These are phyloP conservation scores for Buxus sempervirens DNA, from an alignment of 164 flowering plant species.

Conservation along the genomic window DNA sequence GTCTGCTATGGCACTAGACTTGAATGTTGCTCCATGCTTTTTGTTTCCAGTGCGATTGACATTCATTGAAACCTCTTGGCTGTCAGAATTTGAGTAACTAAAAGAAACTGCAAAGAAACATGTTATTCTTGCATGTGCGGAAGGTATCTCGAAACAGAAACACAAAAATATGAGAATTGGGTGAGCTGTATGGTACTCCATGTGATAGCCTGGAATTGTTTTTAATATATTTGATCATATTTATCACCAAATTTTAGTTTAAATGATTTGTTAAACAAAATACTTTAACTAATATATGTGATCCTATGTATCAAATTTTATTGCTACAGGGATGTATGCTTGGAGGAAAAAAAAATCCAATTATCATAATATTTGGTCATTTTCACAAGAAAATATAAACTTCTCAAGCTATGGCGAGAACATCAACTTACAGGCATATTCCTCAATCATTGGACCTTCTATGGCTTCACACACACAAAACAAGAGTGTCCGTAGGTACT, in stretches of 20 bases:
- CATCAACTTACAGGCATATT: constrained; percentile 69
- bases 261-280: too few relatives aligned
- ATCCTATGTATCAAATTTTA: too few relatives aligned
- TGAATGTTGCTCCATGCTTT: constrained; percentile 75
- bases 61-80: constrained; percentile 80
- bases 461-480: constrained; percentile 80
- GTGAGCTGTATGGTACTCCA: too few relatives aligned
- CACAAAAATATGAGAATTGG: too few relatives aligned
- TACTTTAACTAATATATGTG: too few relatives aligned
- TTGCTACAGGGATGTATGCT: not conserved
- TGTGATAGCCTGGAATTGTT: too few relatives aligned
- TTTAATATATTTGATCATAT: too few relatives aligned
- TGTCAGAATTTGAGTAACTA: constrained; percentile 66
- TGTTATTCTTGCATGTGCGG: not conserved
- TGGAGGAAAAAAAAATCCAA: not conserved
- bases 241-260: too few relatives aligned
- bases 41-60: constrained; percentile 72
- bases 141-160: not conserved
- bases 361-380: not conserved
- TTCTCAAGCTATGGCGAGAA: not conserved
- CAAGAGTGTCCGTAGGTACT: constrained; percentile 79
- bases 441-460: constrained; percentile 91
- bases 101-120: constrained; percentile 71
- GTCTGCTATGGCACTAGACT: constrained; percentile 52
- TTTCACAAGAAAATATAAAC: not conserved